Evolutionary conservation across 1,284 basidiomycete species (phyloP).

Genomic region (Athelia psychrophila): DNA sequence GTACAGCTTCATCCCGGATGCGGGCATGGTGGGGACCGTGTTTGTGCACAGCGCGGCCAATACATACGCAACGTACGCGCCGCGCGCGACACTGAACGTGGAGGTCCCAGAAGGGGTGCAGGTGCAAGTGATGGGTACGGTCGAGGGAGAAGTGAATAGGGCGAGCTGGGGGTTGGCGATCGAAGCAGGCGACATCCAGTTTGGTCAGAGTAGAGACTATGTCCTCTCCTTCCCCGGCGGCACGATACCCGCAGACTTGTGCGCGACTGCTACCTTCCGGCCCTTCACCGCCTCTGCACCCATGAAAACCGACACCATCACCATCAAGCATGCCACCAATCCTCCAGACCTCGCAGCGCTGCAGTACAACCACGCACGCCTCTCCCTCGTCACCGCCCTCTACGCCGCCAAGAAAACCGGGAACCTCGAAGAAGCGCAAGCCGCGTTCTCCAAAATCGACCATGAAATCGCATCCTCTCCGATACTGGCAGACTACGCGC

Average conservation of each 20-base stretch:
- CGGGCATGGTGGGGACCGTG: background rate
- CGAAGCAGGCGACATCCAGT: background rate
- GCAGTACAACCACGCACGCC: background rate
- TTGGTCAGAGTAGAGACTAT: background rate
- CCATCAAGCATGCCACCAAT: background rate
- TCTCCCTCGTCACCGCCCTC: background rate
- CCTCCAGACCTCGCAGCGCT: background rate
- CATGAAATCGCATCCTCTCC: background rate
- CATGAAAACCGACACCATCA: background rate
- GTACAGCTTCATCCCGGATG: background rate
- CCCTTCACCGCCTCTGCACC: background rate
- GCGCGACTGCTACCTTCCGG: background rate
- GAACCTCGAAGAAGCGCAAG: background rate
- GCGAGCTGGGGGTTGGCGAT: background rate
- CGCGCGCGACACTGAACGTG: background rate
- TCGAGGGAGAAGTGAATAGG: background rate
- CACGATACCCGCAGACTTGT: background rate
- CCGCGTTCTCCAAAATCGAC: background rate
- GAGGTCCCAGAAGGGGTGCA: background rate
- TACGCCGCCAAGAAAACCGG: background rate
- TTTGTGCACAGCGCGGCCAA: background rate
- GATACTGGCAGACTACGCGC: background rate
- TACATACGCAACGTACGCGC: background rate
- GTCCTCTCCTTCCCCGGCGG: background rate
- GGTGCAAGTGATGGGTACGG: background rate